A percentile compares a stretch with the other conserved stretches of the same genome.
phyloP scores from a whole-genome alignment of 2,329 filamentous ascomycete species.

The Whalleya microplaca region DNA sequence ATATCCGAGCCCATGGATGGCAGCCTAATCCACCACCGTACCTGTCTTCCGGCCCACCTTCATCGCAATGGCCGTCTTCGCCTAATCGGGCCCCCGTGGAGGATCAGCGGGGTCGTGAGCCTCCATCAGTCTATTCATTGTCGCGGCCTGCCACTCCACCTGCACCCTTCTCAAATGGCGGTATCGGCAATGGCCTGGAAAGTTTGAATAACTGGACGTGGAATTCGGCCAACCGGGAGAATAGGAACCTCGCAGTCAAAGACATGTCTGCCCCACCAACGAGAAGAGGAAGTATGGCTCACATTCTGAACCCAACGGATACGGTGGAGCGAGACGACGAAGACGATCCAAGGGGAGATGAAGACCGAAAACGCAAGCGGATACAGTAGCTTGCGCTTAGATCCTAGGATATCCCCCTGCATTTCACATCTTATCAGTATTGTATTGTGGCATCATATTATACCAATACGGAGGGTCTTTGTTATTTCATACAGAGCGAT shows the following conservation, averaged over 20 bases:
- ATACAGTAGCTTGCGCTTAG: constrained; percentile 45
- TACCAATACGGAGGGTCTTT: constrained; percentile 25
- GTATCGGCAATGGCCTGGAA: constrained; percentile 54
- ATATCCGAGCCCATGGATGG: constrained; percentile 89
- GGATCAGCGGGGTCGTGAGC: constrained; percentile 60
- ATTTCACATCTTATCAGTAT: constrained; percentile 22
- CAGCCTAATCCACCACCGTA: constrained; percentile 66
- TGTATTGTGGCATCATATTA: constrained; percentile 23
- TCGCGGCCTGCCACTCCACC: constrained; percentile 60
- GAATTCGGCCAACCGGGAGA: constrained; percentile 55
- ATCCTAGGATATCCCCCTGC: constrained; percentile 4
- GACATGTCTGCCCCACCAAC: constrained; percentile 62
- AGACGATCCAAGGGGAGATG: constrained; percentile 58
- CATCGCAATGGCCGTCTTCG: constrained; percentile 58
- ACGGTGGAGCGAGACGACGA: constrained; percentile 60
- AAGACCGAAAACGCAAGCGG: constrained; percentile 66
- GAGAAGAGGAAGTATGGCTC: constrained; percentile 63
- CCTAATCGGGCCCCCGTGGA: constrained; percentile 54
- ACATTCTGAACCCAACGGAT: constrained; percentile 64
- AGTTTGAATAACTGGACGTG: constrained; percentile 56
- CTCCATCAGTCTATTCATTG: constrained; percentile 58
- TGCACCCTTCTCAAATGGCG: constrained; percentile 53
- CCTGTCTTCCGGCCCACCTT: constrained; percentile 62
- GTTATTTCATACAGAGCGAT: constrained; percentile 27
- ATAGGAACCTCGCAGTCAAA: constrained; percentile 54